Percentiles rank a stretch among this genome's conserved stretches.
phyloP scores from a whole-genome alignment of 1,284 basidiomycete genomes.

The Moesziomyces aphidis region DNA sequence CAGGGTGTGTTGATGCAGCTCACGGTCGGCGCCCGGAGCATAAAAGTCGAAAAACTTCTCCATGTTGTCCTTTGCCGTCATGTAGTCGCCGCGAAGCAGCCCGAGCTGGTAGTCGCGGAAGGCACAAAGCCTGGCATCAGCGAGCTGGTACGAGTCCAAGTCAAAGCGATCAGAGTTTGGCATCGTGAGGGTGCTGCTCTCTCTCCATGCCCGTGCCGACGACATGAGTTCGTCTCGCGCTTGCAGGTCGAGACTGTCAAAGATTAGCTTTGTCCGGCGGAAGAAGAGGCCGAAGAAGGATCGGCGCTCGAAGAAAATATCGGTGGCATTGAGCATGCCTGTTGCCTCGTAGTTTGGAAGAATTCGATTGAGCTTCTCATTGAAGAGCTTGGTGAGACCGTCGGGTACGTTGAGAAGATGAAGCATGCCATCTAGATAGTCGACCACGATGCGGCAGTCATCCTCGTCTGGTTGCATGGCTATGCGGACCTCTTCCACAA shows the following conservation, averaged over 20 bases:
- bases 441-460: slow-evolving; percentile 28
- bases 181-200: not conserved
- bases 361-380: slow-evolving; percentile 43
- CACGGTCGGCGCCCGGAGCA: slow-evolving; percentile 47
- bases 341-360: slow-evolving; percentile 42
- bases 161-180: not conserved
- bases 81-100: slow-evolving; percentile 39
- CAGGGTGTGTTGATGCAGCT: slow-evolving; percentile 49
- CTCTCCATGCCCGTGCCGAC: slow-evolving; percentile 31
- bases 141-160: not conserved
- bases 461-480: slow-evolving; percentile 22
- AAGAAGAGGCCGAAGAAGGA: slow-evolving; percentile 52
- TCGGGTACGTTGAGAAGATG: slow-evolving; percentile 37
- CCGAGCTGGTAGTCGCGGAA: slow-evolving; percentile 43
- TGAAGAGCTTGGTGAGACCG: slow-evolving; percentile 45
- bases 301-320: slow-evolving; percentile 43
- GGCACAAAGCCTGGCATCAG: slow-evolving; percentile 28
- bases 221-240: slow-evolving; percentile 25
- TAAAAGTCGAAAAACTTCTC: slow-evolving; percentile 50
- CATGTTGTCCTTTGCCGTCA: slow-evolving; percentile 46
- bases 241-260: slow-evolving; percentile 47
- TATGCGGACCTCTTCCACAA: slow-evolving; percentile 16
- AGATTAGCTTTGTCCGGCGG: slow-evolving; percentile 38
- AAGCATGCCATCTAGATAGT: slow-evolving; percentile 43
- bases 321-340: slow-evolving; percentile 32